Evolutionary conservation across 768 basidiomycete species (phyloP).

Genomic region (Lactifluus subvellereus): DNA sequence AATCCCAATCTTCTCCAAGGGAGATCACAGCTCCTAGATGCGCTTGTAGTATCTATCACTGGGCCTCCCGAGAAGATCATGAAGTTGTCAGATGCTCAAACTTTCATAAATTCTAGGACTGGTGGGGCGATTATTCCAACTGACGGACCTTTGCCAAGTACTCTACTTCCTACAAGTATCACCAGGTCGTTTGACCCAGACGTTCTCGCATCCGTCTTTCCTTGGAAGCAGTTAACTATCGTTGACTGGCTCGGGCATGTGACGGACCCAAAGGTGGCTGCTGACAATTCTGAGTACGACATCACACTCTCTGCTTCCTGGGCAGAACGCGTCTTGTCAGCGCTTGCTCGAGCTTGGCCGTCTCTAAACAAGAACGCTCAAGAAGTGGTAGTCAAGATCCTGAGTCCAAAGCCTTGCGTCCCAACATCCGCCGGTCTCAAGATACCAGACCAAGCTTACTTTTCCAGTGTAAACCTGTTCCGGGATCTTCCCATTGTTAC

Average conservation of each 20-base stretch:
- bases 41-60: conserved; percentile 52
- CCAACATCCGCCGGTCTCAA: conserved; percentile 63
- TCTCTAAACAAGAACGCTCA: conserved; percentile 47
- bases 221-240: conserved; percentile 74
- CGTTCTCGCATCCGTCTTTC: conserved; percentile 50
- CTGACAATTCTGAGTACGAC: conserved; percentile 47
- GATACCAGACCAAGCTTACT: conserved; percentile 69
- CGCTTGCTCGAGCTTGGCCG: conserved; percentile 69
- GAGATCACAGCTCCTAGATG: conserved; percentile 61
- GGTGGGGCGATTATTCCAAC: conserved; percentile 52
- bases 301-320: conserved; percentile 61
- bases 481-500: conserved; percentile 79
- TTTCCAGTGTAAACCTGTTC: conserved; percentile 81
- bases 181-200: conserved; percentile 52
- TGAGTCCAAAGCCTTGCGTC: conserved; percentile 43
- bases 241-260: conserved; percentile 72
- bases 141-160: conserved; percentile 69
- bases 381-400: conserved; percentile 36
- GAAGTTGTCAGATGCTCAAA: conserved; percentile 62
- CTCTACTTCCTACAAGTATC: conserved; percentile 63
- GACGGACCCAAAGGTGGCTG: conserved; percentile 40
- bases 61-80: conserved; percentile 49
- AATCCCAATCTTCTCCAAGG: conserved; percentile 38
- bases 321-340: conserved; percentile 71
- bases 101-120: conserved; percentile 61